Evolutionary conservation across 2,329 filamentous ascomycete species (phyloP), one percentile per base, ranked within the genome.

Genomic region (Ascochyta fabae): DNA sequence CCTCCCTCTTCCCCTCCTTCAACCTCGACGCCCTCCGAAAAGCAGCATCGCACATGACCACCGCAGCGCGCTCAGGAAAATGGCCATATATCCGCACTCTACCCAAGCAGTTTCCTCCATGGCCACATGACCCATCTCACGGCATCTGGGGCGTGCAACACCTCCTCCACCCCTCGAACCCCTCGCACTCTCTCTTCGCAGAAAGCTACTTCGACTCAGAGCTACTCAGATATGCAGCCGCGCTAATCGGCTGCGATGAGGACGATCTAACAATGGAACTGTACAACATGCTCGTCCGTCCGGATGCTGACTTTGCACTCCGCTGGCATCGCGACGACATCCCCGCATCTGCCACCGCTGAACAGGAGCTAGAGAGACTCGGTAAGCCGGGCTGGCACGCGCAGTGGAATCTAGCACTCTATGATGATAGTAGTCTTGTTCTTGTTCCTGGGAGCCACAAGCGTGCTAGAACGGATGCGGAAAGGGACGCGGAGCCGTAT

Each of bases 61-160:
- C 77, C 2, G 78, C 85, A 38, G 88, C 90, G 38, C 86, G 90
- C 60, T 65, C 79, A n/a, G 91, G 91, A 34, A 70, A 81, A 59
- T 96, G 92, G 92, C 90, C 90, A 3, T 84, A 89, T 76, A 87
- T 96, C 68, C 89, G 92, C 61, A 94, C 90, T 0, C 84, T 95
- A 2, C 90, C 90, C 49, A 96, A 96, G 76, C 92, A 96, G 76
- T 96, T 96, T 78, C 92, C 92, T 0, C 92, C 92, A 0, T 96
- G 92, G 92, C 80, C 84, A 4, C 80, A 80, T n/a, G 79, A 81
- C 45, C 78, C 81, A 1, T 78, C 80, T 0, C 76, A 79, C 47
- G 91, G 91, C 19, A 96, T 96, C 75, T 96, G 92, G 92, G 92
- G 91, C 60, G 88, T 96, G 3, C 92, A 96, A 80, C 90, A 93